These are phyloP conservation scores for Mucor lusitanicus DNA, from an alignment of 371 early-diverging fungal genomes.

Conservation along the genomic window DNA sequence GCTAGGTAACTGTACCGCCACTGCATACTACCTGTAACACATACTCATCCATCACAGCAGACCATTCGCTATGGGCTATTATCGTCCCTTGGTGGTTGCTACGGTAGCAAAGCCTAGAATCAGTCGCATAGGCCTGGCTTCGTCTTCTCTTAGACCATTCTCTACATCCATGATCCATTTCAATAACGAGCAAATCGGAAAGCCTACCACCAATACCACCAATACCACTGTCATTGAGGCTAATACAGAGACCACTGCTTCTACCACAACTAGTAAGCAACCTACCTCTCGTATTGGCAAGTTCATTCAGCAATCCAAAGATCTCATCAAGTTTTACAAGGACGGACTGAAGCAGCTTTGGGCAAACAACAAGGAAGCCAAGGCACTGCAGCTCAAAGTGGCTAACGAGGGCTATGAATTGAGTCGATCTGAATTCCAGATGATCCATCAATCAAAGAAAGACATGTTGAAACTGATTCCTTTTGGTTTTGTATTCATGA, in stretches of 20 bases:
- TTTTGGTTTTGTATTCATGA: slow-evolving; percentile 55
- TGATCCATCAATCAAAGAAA: slow-evolving; percentile 50
- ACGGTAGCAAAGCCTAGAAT: neutral
- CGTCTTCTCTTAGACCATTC: slow-evolving; percentile 7
- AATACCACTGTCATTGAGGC: neutral
- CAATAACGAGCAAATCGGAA: neutral
- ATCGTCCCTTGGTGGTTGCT: neutral
- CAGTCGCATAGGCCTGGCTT: neutral
- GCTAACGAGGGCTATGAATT: slow-evolving; percentile 44
- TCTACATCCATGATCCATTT: neutral
- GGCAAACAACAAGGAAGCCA: slow-evolving; percentile 52
- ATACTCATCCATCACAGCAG: neutral
- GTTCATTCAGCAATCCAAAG: slow-evolving; percentile 44
- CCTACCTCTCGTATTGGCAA: slow-evolving; percentile 25
- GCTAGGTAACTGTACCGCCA: neutral
- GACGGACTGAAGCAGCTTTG: slow-evolving; percentile 62
- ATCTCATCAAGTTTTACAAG: slow-evolving; percentile 53
- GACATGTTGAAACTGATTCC: slow-evolving; percentile 64
- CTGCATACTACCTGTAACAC: neutral
- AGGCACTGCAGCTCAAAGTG: slow-evolving; percentile 33
- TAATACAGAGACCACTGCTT: neutral
- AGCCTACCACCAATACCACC: neutral
- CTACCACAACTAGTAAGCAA: neutral
- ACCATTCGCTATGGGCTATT: neutral
- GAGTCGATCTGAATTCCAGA: slow-evolving; percentile 55